Evolutionary conservation across 1,139 yeast genomes (phyloP), one percentile per base, ranked within the genome.

Genomic region (Debaryomycetaceae sp.): DNA sequence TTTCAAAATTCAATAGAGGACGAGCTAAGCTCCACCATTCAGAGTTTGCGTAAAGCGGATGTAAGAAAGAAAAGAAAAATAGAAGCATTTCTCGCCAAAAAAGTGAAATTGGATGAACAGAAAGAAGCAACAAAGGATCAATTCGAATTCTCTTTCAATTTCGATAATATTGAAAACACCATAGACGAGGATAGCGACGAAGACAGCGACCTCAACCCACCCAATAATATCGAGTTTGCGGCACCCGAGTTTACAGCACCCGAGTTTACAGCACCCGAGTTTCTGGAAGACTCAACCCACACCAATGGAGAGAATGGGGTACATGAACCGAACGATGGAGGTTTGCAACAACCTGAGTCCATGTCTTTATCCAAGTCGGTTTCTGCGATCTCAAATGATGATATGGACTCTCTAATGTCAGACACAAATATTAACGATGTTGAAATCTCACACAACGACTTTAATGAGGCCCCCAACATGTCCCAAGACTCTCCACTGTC

Each of bases 21-120:
- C 1, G 75, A 72, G 41, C 73, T 75, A 46, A 62, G 62, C 33
- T 50, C 60, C 8, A 75, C 72, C 1, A 57, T 71, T 5, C 54
- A 51, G n/a, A 60, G 73, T 2, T 62, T 79, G 6, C 57, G 72
- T 38, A 42, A 43, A 5, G 76, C 77, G 5, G 72, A 68, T 41
- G 55, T 58, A 50, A 52, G 52, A 41, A 66, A 60, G 47, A 49
- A 59, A 24, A 50, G 51, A 37, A 55, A 53, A 39, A 49, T 66
- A 5, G 61, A 56, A 34, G 51, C 53, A 36, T 45, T 65, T 1
- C 35, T 58, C 20, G 55, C 52, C 22, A 66, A 62, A 35, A 58
- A 56, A 42, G 62, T 58, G 2, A 45, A 48, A 24, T 52, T 54
- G 44, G 63, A 65, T 24, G 47, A 46, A 22, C 62, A 56, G 40